Evolutionary conservation across 768 basidiomycete genomes (phyloP), one percentile per base, ranked within the genome.

Genomic region (Cubamyces sp.): DNA sequence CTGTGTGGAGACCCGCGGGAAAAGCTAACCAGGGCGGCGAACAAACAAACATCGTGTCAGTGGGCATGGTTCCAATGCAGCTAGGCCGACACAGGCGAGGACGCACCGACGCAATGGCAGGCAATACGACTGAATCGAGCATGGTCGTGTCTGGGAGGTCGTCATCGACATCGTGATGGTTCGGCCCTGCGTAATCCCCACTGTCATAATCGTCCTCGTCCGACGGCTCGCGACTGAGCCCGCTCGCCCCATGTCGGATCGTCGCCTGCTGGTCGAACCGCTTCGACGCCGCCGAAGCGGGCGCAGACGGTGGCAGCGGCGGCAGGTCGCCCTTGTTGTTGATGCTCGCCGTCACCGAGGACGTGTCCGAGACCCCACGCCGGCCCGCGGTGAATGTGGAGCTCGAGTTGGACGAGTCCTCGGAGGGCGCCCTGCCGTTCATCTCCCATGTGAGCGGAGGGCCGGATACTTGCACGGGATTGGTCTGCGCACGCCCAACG

Each of bases 91-190:
- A 21, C 16, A 19, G 41, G 56, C 23, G n/a, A 51, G 21, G 1
- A 78, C 90, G 74, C 67, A 98, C 96, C 64, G 93, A 96, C 46
- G 95, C 92, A 68, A 98, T 88, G n/a, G 95, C 95, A 23, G 97
- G 97, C 28, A 98, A 77, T 54, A 98, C 88, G 30, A 99, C 96
- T 3, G 94, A 94, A 70, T 97, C 95, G 40, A 98, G 80, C 88
- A 98, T 96, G n/a, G 91, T 88, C 26, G 90, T 90, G 71, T 92
- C 91, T 5, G 90, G 86, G 45, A 90, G 62, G 48, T 77, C 75
- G 65, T 80, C 76, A 50, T 72, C 82, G 76, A 55, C 78, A 60
- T 39, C 82, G 34, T 30, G 59, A 43, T 62, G 61, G 49, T 60
- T 65, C 50, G 82, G 80, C 57, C 85, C 84, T 48, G 83, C 84